Percentiles rank a stretch among this genome's conserved stretches.
phyloP scores from a whole-genome alignment of 768 basidiomycete genomes.

The Calocera viscosa region DNA sequence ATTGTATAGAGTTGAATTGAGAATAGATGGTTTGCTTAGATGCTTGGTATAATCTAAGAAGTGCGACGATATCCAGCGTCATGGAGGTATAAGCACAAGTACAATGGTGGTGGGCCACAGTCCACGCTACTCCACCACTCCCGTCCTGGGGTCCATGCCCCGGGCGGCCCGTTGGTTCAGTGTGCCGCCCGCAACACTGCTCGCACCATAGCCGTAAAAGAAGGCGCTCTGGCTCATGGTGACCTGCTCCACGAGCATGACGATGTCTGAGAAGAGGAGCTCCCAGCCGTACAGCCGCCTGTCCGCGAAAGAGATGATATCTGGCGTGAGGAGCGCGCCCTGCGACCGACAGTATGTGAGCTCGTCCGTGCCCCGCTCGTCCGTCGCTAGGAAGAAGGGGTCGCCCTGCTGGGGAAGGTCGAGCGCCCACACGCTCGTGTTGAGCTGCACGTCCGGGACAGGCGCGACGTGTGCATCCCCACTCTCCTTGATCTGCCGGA shows the following conservation, averaged over 20 bases:
- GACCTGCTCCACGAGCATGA: slow-evolving; percentile 15
- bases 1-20: too few species aligned
- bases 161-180: slow-evolving; percentile 30
- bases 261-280: slow-evolving; percentile 8
- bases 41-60: not conserved
- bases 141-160: slow-evolving; percentile 30
- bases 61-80: not conserved
- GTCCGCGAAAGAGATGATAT: slow-evolving; percentile 16
- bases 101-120: not conserved
- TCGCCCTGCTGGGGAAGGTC: not conserved
- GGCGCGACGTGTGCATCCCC: not conserved
- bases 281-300: slow-evolving; percentile 8
- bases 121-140: slow-evolving; percentile 26
- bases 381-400: slow-evolving; percentile 19
- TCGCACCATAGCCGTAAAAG: slow-evolving; percentile 32
- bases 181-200: slow-evolving; percentile 32
- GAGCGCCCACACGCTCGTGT: not conserved
- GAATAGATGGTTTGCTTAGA: too few species aligned
- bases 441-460: slow-evolving; percentile 9
- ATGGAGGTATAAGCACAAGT: not conserved
- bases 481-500: not conserved
- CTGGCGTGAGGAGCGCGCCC: slow-evolving; percentile 15
- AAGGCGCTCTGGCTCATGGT: slow-evolving; percentile 27
- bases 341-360: slow-evolving; percentile 15
- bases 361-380: slow-evolving; percentile 17